Base-by-base conservation (phyloP, 495 filamentous ascomycete genomes). In the Annulohypoxylon bovei region DNA sequence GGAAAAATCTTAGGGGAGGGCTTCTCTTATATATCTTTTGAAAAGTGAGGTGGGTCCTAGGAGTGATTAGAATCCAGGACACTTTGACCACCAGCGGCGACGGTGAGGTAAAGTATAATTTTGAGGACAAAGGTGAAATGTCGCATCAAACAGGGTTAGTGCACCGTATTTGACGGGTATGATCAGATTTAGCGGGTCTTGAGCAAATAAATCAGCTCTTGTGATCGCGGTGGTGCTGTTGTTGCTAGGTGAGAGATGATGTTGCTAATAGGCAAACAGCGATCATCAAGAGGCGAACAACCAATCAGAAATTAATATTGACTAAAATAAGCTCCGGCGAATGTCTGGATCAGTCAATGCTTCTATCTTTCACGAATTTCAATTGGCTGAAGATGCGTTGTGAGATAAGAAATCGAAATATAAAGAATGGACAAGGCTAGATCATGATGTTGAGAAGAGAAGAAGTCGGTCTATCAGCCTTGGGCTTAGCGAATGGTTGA, bases 391-490 rank as follows among this genome's bases (percentile, higher is more conserved):
- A 42, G 5, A 27, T 27, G 23, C 27, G 18, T 14, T 30, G 16
- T n/a, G 11, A 0, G 20, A 67, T 7, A n/a, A n/a, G 18, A 27
- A 40, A 20, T 55, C 20, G 14, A 47, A 14, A 30, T 11, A 27
- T 4, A 35, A 32, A 53, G 23, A 18, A 30, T 14, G 6, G 33
- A n/a, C 46, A 28, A 70, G 61, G 67, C 67, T 70, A 32, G 22
- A n/a, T n/a, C n/a, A n/a, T n/a, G 18, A 40, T 32, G 49, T 46
- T 64, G 42, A 28, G 23, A 12, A 65, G n/a, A 27, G 14, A 46
- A 46, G 14, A 40, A 52, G 37, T 37, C 12, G 9, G 5, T 25
- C 30, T 22, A 42, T 52, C 66, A 68, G 67, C 67, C 67, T 69
- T 32, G 53, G 39, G 54, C 52, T 64, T 59, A 35, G 60, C 58